phyloP scores from a whole-genome alignment of 2,329 filamentous ascomycete species.

The Claviceps quebecensis region DNA sequence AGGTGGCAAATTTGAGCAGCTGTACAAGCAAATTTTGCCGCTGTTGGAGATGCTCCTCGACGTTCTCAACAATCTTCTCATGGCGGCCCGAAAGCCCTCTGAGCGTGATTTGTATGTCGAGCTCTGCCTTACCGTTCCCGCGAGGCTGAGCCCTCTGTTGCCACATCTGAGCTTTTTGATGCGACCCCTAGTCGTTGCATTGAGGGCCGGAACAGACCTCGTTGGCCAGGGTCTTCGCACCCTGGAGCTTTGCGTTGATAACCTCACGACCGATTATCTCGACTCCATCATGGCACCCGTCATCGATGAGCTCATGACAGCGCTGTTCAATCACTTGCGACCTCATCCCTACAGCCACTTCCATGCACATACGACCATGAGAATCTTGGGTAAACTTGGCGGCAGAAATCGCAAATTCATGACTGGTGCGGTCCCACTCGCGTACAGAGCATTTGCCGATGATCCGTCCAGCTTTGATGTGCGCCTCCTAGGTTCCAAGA shows the following conservation, averaged over 20 bases:
- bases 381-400: constrained; percentile 90
- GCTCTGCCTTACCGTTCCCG: constrained; percentile 88
- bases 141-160: constrained; percentile 81
- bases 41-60: constrained; percentile 95
- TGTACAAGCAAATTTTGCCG: constrained; percentile 96
- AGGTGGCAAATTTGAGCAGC: constrained; percentile 88
- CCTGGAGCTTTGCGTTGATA: constrained; percentile 92
- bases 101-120: constrained; percentile 96
- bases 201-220: constrained; percentile 81
- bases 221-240: constrained; percentile 90
- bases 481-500: constrained; percentile 75
- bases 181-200: constrained; percentile 89
- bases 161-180: constrained; percentile 95
- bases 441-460: constrained; percentile 74
- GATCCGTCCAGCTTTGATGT: constrained; percentile 80
- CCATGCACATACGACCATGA: constrained; percentile 93
- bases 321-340: constrained; percentile 86
- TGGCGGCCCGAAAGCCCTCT: constrained; percentile 77
- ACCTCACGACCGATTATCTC: constrained; percentile 91
- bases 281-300: constrained; percentile 99
- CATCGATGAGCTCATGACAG: constrained; percentile 97
- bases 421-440: constrained; percentile 72
- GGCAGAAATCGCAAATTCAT: constrained; percentile 93
- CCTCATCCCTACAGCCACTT: constrained; percentile 95
- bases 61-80: constrained; percentile 85